A percentile compares a stretch with the other conserved stretches of the same genome.
Evolutionary conservation across 257 asterid species (phyloP).

Genomic region (Fraxinus pennsylvanica): DNA sequence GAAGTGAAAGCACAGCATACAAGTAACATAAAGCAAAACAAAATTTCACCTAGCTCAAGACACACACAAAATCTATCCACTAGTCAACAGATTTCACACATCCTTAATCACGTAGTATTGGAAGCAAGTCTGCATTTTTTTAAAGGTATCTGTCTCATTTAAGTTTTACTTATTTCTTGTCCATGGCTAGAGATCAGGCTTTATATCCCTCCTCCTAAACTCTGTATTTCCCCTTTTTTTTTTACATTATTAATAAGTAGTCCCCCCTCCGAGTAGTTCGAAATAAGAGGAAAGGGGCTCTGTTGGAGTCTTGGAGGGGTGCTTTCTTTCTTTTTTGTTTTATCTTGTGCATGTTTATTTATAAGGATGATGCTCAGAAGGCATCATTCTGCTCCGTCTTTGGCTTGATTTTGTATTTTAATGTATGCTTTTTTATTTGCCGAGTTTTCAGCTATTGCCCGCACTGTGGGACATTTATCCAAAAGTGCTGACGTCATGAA

Average conservation of each 20-base stretch:
- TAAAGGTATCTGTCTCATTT: background rate
- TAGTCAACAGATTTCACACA: background rate
- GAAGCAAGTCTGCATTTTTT: background rate
- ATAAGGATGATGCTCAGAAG: background rate
- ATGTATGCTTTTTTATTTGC: background rate
- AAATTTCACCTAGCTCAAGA: background rate
- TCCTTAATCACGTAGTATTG: background rate
- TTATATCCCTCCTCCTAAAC: no score
- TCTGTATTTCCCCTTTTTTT: background rate
- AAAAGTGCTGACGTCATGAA: slow-evolving; percentile 99
- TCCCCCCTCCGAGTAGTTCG: background rate
- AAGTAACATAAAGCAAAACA: background rate
- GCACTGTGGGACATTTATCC: slow-evolving; percentile 91
- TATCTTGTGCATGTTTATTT: background rate
- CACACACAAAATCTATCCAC: background rate
- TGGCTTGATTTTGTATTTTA: background rate
- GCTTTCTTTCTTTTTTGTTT: background rate
- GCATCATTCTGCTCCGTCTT: background rate
- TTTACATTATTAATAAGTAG: background rate
- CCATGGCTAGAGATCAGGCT: background rate
- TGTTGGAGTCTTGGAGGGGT: background rate
- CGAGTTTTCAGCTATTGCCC: slow-evolving; percentile 71
- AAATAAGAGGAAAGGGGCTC: background rate
- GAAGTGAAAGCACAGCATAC: background rate
- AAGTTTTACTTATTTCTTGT: background rate